These are phyloP conservation scores for Cornus kousa DNA, from an alignment of 148 eudicot genomes.

Conservation along the genomic window DNA sequence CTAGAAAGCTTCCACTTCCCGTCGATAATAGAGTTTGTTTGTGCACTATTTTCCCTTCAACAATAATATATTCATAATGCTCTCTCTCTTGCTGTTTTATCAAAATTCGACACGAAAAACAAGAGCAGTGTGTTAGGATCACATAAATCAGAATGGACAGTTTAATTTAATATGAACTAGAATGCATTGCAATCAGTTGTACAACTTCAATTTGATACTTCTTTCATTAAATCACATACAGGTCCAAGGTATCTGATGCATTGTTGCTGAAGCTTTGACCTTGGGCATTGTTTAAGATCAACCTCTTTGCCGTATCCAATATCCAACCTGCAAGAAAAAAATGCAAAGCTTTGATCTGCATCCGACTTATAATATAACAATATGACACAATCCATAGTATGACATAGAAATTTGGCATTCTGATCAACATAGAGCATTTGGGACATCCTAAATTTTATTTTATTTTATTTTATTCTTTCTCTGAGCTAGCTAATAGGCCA, in stretches of 20 bases:
- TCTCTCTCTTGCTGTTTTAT: constrained; percentile 78
- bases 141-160: neutral
- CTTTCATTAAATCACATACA: constrained; percentile 44
- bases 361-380: neutral
- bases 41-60: constrained; percentile 62
- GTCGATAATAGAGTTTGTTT: constrained; percentile 23
- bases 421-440: neutral
- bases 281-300: constrained; percentile 69
- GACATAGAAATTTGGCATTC: neutral
- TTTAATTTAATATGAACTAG: neutral
- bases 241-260: constrained; percentile 97
- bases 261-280: constrained; percentile 70
- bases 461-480: too few relatives aligned
- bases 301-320: constrained; percentile 85
- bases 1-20: constrained; percentile 33
- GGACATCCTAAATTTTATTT: neutral
- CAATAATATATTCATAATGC: constrained; percentile 57
- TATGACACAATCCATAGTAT: neutral
- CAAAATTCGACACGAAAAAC: constrained; percentile 4
- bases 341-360: neutral
- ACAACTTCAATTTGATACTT: constrained; percentile 3
- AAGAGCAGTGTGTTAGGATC: neutral
- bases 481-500: too few relatives aligned
- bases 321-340: constrained; percentile 67
- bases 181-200: neutral